phyloP scores from a whole-genome alignment of 1,284 basidiomycete species.

The Papiliotrema nemorosa region DNA sequence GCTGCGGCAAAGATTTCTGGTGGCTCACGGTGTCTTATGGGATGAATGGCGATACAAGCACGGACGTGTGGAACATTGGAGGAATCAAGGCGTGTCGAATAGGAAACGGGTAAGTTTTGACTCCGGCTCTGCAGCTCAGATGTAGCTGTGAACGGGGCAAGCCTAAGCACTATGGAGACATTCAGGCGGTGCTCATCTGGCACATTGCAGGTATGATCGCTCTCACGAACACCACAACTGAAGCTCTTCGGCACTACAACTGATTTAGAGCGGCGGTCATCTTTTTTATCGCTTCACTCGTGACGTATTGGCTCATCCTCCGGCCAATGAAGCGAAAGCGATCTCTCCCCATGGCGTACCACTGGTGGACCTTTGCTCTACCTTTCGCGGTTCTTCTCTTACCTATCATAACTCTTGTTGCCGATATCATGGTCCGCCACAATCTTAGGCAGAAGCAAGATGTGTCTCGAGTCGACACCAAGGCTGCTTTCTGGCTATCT shows the following conservation, averaged over 20 bases:
- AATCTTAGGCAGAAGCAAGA: not conserved
- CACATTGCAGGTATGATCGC: constrained; percentile 3
- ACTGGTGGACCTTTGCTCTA: constrained; percentile 1
- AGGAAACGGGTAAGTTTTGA: constrained; percentile 7
- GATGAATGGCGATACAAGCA: not conserved
- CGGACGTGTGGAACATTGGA: constrained; percentile 11
- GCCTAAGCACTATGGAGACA: not conserved
- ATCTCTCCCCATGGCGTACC: too few species aligned
- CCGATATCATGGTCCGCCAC: not conserved
- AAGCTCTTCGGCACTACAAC: not conserved
- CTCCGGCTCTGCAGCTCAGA: not conserved
- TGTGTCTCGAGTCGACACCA: not conserved
- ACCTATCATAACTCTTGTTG: not conserved
- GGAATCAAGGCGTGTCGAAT: constrained; percentile 10
- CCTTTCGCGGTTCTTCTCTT: not conserved
- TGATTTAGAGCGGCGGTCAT: not conserved
- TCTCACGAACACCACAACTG: too few species aligned
- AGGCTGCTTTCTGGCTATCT: constrained; percentile 4
- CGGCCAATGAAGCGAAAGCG: too few species aligned
- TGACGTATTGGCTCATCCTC: not conserved
- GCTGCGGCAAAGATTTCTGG: constrained; percentile 7
- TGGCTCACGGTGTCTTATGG: constrained; percentile 4
- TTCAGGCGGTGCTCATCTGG: not conserved
- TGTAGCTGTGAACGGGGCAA: not conserved
- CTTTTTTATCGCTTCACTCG: not conserved